Evolutionary conservation across 176 grass and related monocot species (phyloP).

Genomic region (Leersia perrieri): DNA sequence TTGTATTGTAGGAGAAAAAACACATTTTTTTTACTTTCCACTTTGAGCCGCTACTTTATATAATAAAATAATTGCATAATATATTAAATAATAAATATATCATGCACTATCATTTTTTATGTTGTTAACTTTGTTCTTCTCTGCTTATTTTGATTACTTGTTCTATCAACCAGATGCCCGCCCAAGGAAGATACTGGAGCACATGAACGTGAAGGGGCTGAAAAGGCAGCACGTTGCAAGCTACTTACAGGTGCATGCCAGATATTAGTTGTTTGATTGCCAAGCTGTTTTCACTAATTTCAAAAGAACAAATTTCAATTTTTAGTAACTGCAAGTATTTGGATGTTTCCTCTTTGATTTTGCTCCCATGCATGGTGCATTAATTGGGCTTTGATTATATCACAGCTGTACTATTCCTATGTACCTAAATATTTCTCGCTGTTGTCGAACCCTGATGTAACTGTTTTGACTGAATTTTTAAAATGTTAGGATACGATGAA

Average conservation of each 20-base stretch:
- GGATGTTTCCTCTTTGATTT: neutral
- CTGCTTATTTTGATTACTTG: neutral
- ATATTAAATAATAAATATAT: neutral
- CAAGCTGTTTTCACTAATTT: neutral
- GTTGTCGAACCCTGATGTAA: no score
- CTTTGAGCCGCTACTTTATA: neutral
- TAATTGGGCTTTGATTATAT: no score
- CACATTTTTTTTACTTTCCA: neutral
- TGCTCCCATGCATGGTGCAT: neutral
- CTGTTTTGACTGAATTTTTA: no score
- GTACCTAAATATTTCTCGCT: no score
- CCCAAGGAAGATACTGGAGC: neutral
- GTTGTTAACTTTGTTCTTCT: neutral
- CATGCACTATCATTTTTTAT: neutral
- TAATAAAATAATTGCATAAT: neutral
- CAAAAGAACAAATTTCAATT: no score
- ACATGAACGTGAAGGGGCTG: neutral
- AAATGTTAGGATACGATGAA: no score
- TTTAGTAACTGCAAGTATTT: neutral
- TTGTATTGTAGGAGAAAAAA: neutral
- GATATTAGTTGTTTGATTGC: neutral
- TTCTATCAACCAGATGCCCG: neutral
- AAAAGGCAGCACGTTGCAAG: neutral
- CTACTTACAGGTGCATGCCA: slow-evolving; percentile 33
- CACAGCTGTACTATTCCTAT: no score